These are phyloP conservation scores for Penicillium sp. DNA, from an alignment of 2,329 filamentous ascomycete species.

Conservation along the genomic window DNA sequence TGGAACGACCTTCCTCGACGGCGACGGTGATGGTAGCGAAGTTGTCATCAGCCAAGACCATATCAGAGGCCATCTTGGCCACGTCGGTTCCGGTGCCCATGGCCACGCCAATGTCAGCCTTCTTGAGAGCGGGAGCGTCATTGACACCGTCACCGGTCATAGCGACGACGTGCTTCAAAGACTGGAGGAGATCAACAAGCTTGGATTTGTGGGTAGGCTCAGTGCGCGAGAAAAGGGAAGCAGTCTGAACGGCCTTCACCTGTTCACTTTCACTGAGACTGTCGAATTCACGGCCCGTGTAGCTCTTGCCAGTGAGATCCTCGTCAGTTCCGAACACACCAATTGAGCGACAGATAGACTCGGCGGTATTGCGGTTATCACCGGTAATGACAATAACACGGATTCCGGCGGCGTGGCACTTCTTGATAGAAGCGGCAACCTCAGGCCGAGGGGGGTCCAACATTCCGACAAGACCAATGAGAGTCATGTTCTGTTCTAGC, in stretches of 20 bases:
- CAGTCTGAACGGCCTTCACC: conserved; percentile 77
- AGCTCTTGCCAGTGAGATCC: conserved; percentile 87
- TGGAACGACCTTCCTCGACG: conserved; percentile 94
- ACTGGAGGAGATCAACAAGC: conserved; percentile 93
- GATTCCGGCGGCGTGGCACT: conserved; percentile 91
- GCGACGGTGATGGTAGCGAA: conserved; percentile 96
- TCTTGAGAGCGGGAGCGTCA: conserved; percentile 95
- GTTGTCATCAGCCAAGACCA: conserved; percentile 98
- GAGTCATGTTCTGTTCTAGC: conserved; percentile 90
- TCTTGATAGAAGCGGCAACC: conserved; percentile 78
- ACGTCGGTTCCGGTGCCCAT: conserved; percentile 99
- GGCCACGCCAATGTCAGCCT: conserved; percentile 96
- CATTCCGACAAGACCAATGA: conserved; percentile 93
- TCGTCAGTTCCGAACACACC: conserved; percentile 83
- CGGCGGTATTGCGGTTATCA: conserved; percentile 95
- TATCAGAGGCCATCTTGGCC: conserved; percentile 92
- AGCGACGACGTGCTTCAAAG: conserved; percentile 88
- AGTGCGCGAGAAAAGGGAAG: conserved; percentile 91
- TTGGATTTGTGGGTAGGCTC: conserved; percentile 97
- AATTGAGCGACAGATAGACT: conserved; percentile 96
- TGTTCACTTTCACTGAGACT: conserved; percentile 75
- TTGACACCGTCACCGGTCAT: conserved; percentile 99
- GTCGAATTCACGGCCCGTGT: conserved; percentile 92
- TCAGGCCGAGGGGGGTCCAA: conserved; percentile 93
- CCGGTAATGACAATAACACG: conserved; percentile 97